phyloP scores from a whole-genome alignment of 2,329 filamentous ascomycete genomes.

The Parascedosporium putredinis region DNA sequence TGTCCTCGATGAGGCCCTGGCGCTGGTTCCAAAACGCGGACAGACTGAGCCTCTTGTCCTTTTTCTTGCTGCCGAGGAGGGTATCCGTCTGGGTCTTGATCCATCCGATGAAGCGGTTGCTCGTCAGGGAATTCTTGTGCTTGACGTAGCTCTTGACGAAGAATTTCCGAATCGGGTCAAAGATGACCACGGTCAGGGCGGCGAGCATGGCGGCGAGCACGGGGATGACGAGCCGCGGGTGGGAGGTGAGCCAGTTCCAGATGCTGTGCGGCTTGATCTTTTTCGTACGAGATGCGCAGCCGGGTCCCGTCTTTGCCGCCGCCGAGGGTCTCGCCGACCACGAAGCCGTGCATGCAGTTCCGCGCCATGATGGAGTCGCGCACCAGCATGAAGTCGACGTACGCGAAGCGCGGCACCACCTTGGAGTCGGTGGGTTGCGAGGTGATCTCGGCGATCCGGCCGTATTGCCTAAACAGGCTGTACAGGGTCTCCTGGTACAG shows the following conservation, averaged over 20 bases:
- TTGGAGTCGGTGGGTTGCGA: conserved; percentile 81
- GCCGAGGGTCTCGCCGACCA: conserved; percentile 56
- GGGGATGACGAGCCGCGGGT: conserved; percentile 83
- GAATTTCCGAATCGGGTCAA: conserved; percentile 89
- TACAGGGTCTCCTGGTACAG: conserved; percentile 81
- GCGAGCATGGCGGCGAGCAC: conserved; percentile 71
- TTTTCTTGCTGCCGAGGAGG: conserved; percentile 44
- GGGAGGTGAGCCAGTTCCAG: conserved; percentile 76
- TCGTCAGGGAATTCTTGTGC: conserved; percentile 60
- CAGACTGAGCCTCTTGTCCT: conserved; percentile 57
- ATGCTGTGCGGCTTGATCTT: conserved; percentile 68
- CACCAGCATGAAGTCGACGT: conserved; percentile 63
- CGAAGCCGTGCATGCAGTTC: conserved; percentile 83
- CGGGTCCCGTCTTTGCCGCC: conserved; percentile 68
- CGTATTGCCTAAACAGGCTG: conserved; percentile 77
- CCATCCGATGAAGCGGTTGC: conserved; percentile 70
- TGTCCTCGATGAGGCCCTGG: conserved; percentile 67
- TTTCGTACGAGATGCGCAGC: conserved; percentile 73
- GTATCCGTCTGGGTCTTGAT: conserved; percentile 52
- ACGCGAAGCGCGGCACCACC: conserved; percentile 67
- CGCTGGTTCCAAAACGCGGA: conserved; percentile 82
- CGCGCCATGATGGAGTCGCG: conserved; percentile 77
- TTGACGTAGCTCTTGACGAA: conserved; percentile 86
- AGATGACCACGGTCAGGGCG: conserved; percentile 73
- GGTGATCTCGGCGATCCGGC: conserved; percentile 78